Evolutionary conservation across 1,139 yeast genomes (phyloP), one percentile per base, ranked within the genome.

Genomic region (Magnusiomyces suaveolens): DNA sequence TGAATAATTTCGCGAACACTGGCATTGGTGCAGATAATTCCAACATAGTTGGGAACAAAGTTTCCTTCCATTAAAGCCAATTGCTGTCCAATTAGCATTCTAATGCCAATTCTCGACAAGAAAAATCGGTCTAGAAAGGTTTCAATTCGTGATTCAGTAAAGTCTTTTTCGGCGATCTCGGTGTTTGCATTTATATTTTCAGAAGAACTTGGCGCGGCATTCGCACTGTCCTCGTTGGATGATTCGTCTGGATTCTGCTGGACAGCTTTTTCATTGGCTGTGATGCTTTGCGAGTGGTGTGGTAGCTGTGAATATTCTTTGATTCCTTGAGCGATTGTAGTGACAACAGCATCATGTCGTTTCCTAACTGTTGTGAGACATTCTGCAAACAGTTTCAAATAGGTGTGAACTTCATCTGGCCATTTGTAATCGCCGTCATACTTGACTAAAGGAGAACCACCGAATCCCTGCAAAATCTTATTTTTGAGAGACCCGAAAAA

Each of bases 311-410:
- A 57, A 43, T 96, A 89, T 69, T 87, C 95, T 64, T 84, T 83
- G 16, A 88, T 95, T 18, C 96, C 96, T 63, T 87, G 90, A 1
- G 96, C 96, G 69, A 89, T 84, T 0, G 96, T 88, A 16, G 95
- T 86, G 14, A 89, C 96, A 0, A 95, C 90, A 1, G 96, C 95
- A 70, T 89, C 96, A 66, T 89, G 96, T 51, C 96, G 76, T 62
- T 79, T 80, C 65, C 88, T 87, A 67, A 88, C 88, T 60, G 77
- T 80, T 52, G 80, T 78, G 57, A 88, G 73, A 0, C 87, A 75
- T 52, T 83, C 83, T 53, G 82, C 80, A 16, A 87, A 92, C 25
- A 68, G 62, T 61, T 79, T 79, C 68, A 87, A 87, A 70, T 84
- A 88, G 57, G 80, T 82, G 62, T 80, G 78, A 24, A 87, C 86